Evolutionary conservation across 768 basidiomycete genomes (phyloP).

Genomic region (Porphyrellus cyaneotinctus): DNA sequence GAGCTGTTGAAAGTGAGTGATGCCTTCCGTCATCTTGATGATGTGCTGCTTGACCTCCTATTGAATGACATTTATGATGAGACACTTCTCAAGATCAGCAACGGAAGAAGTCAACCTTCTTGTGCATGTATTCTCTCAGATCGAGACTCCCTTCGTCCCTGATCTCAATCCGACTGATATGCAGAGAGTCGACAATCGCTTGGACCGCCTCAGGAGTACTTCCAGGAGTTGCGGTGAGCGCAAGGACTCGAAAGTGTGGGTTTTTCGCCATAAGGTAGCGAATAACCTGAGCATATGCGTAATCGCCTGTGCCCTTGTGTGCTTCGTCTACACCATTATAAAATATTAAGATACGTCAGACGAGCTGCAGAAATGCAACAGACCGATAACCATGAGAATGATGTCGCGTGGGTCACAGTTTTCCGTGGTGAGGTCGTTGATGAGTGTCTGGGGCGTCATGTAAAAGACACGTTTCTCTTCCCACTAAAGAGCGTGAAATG

Average conservation of each 20-base stretch:
- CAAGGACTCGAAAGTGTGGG: conserved; percentile 87
- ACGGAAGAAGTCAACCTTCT: conserved; percentile 57
- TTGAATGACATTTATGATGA: not conserved
- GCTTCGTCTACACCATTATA: conserved; percentile 76
- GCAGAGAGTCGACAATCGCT: conserved; percentile 83
- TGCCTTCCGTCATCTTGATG: conserved; percentile 66
- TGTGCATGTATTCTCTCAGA: conserved; percentile 77
- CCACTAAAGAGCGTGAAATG: conserved; percentile 49
- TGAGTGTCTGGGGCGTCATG: conserved; percentile 93
- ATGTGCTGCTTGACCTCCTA: conserved; percentile 77
- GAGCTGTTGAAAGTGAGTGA: conserved; percentile 61
- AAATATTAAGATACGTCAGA: not conserved
- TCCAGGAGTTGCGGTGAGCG: conserved; percentile 94
- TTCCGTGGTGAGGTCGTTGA: conserved; percentile 75
- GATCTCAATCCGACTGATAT: conserved; percentile 94
- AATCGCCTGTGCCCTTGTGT: conserved; percentile 89
- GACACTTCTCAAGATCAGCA: not conserved
- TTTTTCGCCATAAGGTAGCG: conserved; percentile 93
- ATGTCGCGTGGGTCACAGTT: conserved; percentile 78
- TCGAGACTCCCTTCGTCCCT: conserved; percentile 89
- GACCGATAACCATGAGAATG: conserved; percentile 84
- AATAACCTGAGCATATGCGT: conserved; percentile 86
- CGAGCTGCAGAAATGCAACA: conserved; percentile 14
- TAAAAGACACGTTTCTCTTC: conserved; percentile 82
- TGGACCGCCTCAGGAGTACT: conserved; percentile 84